Base-by-base conservation (phyloP, 2,329 filamentous ascomycete species). In the Colletotrichum incanum region DNA sequence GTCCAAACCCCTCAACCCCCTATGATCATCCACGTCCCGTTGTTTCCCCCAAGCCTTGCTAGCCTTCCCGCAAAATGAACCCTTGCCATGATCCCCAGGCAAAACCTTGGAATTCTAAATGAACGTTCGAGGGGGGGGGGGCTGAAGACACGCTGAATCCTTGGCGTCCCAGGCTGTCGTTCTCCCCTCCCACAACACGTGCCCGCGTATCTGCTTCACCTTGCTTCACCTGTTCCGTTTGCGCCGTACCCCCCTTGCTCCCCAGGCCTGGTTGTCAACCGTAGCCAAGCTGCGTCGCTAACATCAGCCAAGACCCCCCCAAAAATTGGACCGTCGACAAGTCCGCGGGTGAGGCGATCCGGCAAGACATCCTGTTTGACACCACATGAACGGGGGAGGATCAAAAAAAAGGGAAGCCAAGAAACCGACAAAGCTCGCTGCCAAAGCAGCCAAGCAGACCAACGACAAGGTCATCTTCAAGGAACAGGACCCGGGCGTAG, bases 101-200 rank as follows among this genome's bases (percentile, higher is more conserved):
- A 43, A 43, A 43, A 43, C 41, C 41, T 18, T 43, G 41, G 12
- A 43, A 43, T 3, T 43, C 12, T 11, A 3, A 43, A 18, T 2
- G 8, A 11, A 5, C 41, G 41, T 43, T 18, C 14, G 28, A n/a
- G n/a, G n/a, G n/a, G n/a, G n/a, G n/a, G n/a, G 8, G 16, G 41
- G 41, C 12, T 43, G 41, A 18, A 43, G 41, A 18, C 12, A 43
- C 11, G 4, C 20, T 1, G 26, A 64, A 8, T 52, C 34, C 61
- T 23, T 52, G 60, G 39, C 23, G 43, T 9, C 49, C 14, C 2
- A 14, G 23, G 5, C 26, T 54, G 23, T 5, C 31, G 18, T 31
- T 45, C 26, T 11, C 23, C n/a, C 28, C 65, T 55, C 49, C 65
- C 58, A 67, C 49, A 63, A 41, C 49, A 63, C 58, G 58, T 47